These are phyloP conservation scores for Canna indica DNA, from an alignment of 176 grass and related monocot genomes.

Conservation along the genomic window DNA sequence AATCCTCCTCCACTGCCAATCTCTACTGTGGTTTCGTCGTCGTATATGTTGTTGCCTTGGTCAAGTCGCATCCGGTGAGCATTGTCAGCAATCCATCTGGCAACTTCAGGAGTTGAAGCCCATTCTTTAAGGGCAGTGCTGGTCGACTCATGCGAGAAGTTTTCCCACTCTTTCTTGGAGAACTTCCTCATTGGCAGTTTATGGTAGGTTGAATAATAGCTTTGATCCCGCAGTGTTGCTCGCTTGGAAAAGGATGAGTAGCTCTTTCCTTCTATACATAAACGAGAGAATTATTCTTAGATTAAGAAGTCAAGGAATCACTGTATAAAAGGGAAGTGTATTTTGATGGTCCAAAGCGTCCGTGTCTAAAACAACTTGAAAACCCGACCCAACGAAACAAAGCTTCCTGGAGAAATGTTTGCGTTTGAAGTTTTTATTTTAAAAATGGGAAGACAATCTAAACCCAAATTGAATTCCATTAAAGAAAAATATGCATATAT, in stretches of 20 bases:
- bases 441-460: too few relatives aligned
- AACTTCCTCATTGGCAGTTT: slow-evolving; percentile 47
- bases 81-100: slow-evolving; percentile 66
- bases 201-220: slow-evolving; percentile 79
- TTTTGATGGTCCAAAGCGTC: neutral
- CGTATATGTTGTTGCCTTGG: slow-evolving; percentile 29
- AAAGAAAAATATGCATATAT: too few relatives aligned
- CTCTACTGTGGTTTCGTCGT: slow-evolving; percentile 38
- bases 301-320: too few relatives aligned
- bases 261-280: neutral
- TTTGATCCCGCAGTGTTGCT: slow-evolving; percentile 19
- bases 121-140: slow-evolving; percentile 40
- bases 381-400: too few relatives aligned
- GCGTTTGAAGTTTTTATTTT: too few relatives aligned
- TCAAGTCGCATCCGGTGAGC: slow-evolving; percentile 49
- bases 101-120: slow-evolving; percentile 60
- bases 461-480: too few relatives aligned
- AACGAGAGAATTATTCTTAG: too few relatives aligned
- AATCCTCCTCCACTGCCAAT: too few relatives aligned
- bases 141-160: slow-evolving; percentile 65
- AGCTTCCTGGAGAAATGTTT: too few relatives aligned
- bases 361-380: neutral
- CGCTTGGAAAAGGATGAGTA: neutral
- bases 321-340: too few relatives aligned
- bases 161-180: slow-evolving; percentile 66